Evolutionary conservation across 2,329 filamentous ascomycete species (phyloP).

Genomic region (Aureobasidium mangrovei): DNA sequence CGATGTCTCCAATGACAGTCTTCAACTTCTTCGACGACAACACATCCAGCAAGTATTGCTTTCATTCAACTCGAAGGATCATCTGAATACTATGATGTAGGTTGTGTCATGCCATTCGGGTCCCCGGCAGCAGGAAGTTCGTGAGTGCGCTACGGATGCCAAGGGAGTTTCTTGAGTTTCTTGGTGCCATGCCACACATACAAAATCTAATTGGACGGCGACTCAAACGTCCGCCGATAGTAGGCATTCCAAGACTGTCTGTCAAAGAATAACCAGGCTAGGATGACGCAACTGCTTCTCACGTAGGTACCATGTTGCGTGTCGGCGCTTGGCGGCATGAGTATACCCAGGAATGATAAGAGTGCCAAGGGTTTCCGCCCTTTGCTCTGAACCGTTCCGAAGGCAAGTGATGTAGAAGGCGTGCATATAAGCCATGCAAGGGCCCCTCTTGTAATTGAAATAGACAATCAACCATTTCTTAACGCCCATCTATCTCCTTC

Average conservation of each 20-base stretch:
- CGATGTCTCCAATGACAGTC: too few species aligned
- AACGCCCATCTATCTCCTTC: slow-evolving; percentile 16
- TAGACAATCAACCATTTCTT: not conserved
- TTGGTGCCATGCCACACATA: slow-evolving; percentile 12
- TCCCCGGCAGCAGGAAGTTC: too few species aligned
- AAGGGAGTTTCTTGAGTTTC: slow-evolving; percentile 10
- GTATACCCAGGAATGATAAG: slow-evolving; percentile 9
- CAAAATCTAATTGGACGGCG: slow-evolving; percentile 7
- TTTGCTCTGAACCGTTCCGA: not conserved
- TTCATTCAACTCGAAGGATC: too few species aligned
- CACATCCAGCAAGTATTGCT: too few species aligned
- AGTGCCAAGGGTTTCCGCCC: slow-evolving; percentile 5
- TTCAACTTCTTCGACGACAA: too few species aligned
- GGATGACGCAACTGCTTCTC: not conserved
- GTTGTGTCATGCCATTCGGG: too few species aligned
- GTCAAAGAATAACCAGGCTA: not conserved
- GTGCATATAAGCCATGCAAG: slow-evolving; percentile 10
- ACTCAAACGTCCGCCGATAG: slow-evolving; percentile 5
- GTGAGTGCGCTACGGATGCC: slow-evolving; percentile 3
- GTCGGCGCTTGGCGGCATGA: slow-evolving; percentile 4
- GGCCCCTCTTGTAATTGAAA: not conserved
- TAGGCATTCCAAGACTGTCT: not conserved
- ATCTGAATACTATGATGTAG: too few species aligned
- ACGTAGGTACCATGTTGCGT: slow-evolving; percentile 5
- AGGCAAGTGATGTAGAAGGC: not conserved